Percentiles rank a stretch among this genome's conserved stretches.
phyloP scores from a whole-genome alignment of 2,329 filamentous ascomycete species.

The Diaporthe citriasiana region DNA sequence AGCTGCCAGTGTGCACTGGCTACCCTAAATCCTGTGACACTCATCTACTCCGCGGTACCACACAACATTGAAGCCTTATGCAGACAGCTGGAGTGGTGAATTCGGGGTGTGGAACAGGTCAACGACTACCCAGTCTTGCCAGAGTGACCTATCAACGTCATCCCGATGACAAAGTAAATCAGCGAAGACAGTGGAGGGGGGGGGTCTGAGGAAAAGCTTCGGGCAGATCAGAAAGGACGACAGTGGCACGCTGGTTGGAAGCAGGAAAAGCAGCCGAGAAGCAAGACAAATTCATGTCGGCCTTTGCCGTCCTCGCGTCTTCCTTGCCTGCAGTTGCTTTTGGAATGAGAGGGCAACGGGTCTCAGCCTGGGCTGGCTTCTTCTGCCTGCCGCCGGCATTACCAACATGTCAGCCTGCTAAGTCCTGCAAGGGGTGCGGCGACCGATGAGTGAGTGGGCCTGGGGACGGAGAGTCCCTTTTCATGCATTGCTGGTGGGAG shows the following conservation, averaged over 20 bases:
- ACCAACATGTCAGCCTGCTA: background rate
- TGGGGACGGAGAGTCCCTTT: background rate
- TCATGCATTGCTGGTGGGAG: background rate
- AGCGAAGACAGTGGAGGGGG: background rate
- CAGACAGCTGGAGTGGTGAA: background rate
- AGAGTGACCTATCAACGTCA: background rate
- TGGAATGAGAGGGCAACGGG: constrained; percentile 27
- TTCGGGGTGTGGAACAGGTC: background rate
- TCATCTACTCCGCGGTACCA: background rate
- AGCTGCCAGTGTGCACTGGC: no score
- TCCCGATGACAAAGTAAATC: constrained; percentile 1
- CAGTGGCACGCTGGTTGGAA: background rate
- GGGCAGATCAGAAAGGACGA: background rate
- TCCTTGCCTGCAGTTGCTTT: background rate
- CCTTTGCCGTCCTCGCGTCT: background rate
- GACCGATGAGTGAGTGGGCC: background rate
- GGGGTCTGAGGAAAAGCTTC: constrained; percentile 5
- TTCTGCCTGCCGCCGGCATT: constrained; percentile 12
- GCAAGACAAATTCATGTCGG: constrained; percentile 13
- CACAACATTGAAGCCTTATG: background rate
- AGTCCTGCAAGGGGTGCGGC: background rate
- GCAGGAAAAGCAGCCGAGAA: background rate
- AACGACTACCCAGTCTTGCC: background rate
- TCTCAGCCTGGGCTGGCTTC: background rate
- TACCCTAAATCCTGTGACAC: no score